These are phyloP conservation scores for Cucurbitaria berberidis DNA, from an alignment of 2,329 filamentous ascomycete species.

Conservation along the genomic window DNA sequence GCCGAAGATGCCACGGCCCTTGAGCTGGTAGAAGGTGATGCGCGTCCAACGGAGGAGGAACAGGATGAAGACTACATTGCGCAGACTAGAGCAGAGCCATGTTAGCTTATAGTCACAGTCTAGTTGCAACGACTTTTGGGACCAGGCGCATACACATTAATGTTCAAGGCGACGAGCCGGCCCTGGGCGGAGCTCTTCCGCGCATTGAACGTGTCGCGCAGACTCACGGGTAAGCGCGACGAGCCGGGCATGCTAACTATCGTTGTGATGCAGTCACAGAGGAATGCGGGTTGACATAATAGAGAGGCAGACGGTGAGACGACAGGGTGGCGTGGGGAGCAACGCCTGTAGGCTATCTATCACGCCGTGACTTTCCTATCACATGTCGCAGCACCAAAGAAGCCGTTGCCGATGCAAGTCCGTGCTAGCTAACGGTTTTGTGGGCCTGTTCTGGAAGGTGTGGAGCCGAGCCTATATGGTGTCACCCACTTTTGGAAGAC, in stretches of 20 bases:
- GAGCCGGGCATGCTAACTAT: slow-evolving; percentile 57
- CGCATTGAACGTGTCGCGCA: slow-evolving; percentile 70
- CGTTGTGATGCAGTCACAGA: background rate
- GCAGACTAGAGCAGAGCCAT: slow-evolving; percentile 57
- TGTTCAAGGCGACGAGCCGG: slow-evolving; percentile 64
- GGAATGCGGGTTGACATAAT: slow-evolving; percentile 3
- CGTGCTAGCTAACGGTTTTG: background rate
- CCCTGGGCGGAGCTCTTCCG: slow-evolving; percentile 63
- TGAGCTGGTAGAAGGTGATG: slow-evolving; percentile 80
- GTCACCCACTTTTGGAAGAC: no score
- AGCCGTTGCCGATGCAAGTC: slow-evolving; percentile 3
- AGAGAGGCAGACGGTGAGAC: slow-evolving; percentile 6
- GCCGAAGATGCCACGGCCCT: slow-evolving; percentile 85
- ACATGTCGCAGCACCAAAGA: slow-evolving; percentile 4
- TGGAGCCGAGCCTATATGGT: background rate
- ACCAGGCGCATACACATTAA: slow-evolving; percentile 71
- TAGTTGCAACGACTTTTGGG: no score
- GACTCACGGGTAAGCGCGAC: slow-evolving; percentile 72
- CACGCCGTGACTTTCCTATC: slow-evolving; percentile 1
- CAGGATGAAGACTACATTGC: slow-evolving; percentile 86
- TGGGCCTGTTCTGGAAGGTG: slow-evolving; percentile 2
- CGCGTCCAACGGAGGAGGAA: slow-evolving; percentile 86
- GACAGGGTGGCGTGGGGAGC: background rate
- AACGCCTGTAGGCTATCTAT: slow-evolving; percentile 3
- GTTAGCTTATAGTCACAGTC: background rate